Evolutionary conservation across 441 rosid species (phyloP), one percentile per base, ranked within the genome.

Genomic region (Pelargonium cotyledonis): DNA sequence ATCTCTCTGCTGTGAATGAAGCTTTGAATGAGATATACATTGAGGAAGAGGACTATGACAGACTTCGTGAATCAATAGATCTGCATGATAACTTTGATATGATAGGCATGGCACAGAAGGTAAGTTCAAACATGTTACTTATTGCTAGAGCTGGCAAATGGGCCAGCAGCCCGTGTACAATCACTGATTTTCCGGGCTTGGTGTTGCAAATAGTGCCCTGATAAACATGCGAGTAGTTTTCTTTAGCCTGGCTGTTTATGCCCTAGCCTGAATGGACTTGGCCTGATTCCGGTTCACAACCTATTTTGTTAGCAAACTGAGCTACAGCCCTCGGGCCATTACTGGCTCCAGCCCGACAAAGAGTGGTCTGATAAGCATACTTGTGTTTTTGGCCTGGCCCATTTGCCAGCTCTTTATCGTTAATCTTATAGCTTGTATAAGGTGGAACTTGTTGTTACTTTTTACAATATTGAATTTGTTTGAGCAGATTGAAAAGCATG

Each of bases 41-140:
- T 2, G 98, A 92, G 83, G 99, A 95, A 79, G 99, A 91, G 76
- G 97, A 95, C 78, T 95, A 92, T 63, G 98, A 92, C 38, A 84
- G 99, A 75, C 78, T 95, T 82, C 95, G 95, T 4, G 98, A 92
- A 77, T 95, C 99, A 41, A 75, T 67, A 31, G 78, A 75, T 31
- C 71, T 76, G 69, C 75, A 71, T 10, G 79, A 76, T 68, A 76
- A 76, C 69, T 76, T 76, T 71, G 79, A 76, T 49, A 57, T 51
- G 75, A 76, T 76, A 4, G 79, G 79, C 53, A 58, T 76, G 18
- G 79, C 79, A 15, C 79, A 76, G 58, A 71, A 76, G 75, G 79
- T 76, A 51, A 55, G 65, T 29, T 29, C 35, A 40, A 4, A 35
- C 38, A 35, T 35, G 38, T 35, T 5, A 35, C 38, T 35, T 35